These are phyloP conservation scores for Heterobasidion occidentale DNA, from an alignment of 1,284 basidiomycete species.

Conservation along the genomic window DNA sequence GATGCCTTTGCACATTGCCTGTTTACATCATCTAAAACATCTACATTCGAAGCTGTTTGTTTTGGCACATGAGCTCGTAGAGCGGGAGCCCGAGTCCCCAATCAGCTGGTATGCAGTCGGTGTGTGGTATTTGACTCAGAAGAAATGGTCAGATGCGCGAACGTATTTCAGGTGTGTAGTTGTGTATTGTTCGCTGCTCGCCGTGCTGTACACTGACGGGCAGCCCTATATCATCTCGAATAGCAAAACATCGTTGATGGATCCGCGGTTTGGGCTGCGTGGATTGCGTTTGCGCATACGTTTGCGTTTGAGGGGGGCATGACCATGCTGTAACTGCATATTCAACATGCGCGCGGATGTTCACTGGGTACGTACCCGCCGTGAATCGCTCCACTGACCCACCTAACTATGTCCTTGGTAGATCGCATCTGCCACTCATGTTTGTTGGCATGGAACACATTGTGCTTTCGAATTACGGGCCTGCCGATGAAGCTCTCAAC, in stretches of 20 bases:
- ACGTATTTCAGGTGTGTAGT: conserved; percentile 79
- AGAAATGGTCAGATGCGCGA: conserved; percentile 83
- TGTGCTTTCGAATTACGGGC: conserved; percentile 72
- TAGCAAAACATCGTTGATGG: conserved; percentile 95
- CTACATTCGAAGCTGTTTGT: conserved; percentile 91
- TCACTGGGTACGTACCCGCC: conserved; percentile 65
- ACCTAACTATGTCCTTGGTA: conserved; percentile 21
- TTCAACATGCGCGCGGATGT: conserved; percentile 91
- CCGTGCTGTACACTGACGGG: background rate
- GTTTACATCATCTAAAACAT: conserved; percentile 92
- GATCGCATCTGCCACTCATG: conserved; percentile 88
- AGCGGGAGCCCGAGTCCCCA: conserved; percentile 86
- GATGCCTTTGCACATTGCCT: conserved; percentile 91
- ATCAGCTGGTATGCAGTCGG: conserved; percentile 98
- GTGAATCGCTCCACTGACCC: background rate
- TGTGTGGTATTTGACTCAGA: conserved; percentile 87
- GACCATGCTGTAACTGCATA: conserved; percentile 98
- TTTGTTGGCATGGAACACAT: conserved; percentile 99
- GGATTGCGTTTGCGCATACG: conserved; percentile 97
- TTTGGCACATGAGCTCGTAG: conserved; percentile 92
- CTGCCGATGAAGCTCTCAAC: conserved; percentile 84
- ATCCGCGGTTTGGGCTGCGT: conserved; percentile 91
- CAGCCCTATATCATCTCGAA: background rate
- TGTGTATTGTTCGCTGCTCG: background rate
- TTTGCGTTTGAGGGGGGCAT: conserved; percentile 95